Conservation (phyloP, 2,329 filamentous ascomycete genomes). For the Elsinoe arachidis region DNA sequence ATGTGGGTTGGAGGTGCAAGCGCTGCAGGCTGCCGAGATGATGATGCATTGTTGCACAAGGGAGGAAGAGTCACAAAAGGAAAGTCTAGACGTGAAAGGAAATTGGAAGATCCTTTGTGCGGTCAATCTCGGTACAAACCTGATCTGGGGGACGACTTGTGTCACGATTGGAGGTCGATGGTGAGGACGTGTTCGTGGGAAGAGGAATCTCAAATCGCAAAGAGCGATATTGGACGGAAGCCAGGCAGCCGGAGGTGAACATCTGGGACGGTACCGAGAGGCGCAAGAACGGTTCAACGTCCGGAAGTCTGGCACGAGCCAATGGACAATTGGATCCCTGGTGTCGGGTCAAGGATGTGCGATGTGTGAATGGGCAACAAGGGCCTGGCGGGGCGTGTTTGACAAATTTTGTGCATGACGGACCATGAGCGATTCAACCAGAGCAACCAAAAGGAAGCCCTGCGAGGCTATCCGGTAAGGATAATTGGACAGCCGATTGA, state of each 20-base stretch:
- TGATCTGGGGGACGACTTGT: background rate
- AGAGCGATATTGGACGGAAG: background rate
- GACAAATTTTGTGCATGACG: slow-evolving; percentile 13
- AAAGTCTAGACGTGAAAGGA: background rate
- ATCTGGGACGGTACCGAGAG: slow-evolving; percentile 12
- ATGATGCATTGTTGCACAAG: slow-evolving; percentile 2
- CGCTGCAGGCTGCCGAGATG: slow-evolving; percentile 3
- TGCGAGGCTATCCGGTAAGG: background rate
- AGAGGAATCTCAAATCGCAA: slow-evolving; percentile 1
- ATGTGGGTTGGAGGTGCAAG: background rate
- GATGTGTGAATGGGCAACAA: slow-evolving; percentile 1
- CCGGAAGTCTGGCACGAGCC: slow-evolving; percentile 5
- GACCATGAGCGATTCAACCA: background rate
- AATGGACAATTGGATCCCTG: background rate
- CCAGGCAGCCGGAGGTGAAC: background rate
- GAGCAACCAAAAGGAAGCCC: background rate
- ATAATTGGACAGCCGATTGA: background rate
- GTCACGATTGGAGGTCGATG: background rate
- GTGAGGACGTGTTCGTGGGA: background rate
- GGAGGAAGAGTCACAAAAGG: background rate
- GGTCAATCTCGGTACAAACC: background rate
- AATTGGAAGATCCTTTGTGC: slow-evolving; percentile 3
- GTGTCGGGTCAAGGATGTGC: background rate
- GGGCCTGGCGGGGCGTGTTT: slow-evolving; percentile 1
- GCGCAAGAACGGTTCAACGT: slow-evolving; percentile 10